Conservation (phyloP, 495 filamentous ascomycete genomes). For the Staphylotrichum tortipilum region DNA sequence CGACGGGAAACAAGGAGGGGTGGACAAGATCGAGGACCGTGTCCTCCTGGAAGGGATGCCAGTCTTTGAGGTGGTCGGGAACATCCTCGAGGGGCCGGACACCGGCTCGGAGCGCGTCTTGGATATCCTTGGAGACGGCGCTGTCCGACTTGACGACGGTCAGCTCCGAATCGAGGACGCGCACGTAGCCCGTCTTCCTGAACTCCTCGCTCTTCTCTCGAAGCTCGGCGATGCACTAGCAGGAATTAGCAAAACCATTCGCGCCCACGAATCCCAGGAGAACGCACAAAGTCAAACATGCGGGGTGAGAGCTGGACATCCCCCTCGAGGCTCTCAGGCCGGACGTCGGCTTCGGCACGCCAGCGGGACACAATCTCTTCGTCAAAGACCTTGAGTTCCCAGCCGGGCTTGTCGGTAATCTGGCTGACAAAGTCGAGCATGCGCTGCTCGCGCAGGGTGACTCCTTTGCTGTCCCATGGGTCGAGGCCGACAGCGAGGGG, state of each 20-base stretch:
- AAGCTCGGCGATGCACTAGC: conserved; percentile 41
- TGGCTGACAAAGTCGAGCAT: conserved; percentile 32
- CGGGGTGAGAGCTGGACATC: conserved; percentile 30
- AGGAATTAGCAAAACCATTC: not conserved
- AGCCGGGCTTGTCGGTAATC: conserved; percentile 38
- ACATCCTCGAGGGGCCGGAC: conserved; percentile 34
- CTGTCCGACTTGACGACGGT: conserved; percentile 26
- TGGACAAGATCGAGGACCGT: conserved; percentile 55
- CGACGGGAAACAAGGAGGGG: conserved; percentile 52
- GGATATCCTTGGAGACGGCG: conserved; percentile 12
- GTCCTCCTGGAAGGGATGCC: conserved; percentile 46
- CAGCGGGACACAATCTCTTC: conserved; percentile 30
- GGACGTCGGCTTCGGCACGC: conserved; percentile 14
- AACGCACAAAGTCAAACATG: conserved; percentile 43
- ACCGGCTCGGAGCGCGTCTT: conserved; percentile 9
- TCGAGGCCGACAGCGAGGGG: conserved; percentile 3
- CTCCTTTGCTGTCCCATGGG: conserved; percentile 5
- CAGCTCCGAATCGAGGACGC: conserved; percentile 20
- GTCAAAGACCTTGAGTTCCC: conserved; percentile 49
- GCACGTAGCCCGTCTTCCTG: conserved; percentile 26
- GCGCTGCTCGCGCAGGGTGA: conserved; percentile 35
- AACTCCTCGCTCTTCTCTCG: conserved; percentile 33
- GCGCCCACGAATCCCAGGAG: not conserved
- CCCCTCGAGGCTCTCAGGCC: conserved; percentile 10
- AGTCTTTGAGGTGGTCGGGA: conserved; percentile 44